Percentiles rank a stretch among this genome's conserved stretches.
phyloP scores from a whole-genome alignment of 768 basidiomycete genomes.

The Hemileccinum impolitum region DNA sequence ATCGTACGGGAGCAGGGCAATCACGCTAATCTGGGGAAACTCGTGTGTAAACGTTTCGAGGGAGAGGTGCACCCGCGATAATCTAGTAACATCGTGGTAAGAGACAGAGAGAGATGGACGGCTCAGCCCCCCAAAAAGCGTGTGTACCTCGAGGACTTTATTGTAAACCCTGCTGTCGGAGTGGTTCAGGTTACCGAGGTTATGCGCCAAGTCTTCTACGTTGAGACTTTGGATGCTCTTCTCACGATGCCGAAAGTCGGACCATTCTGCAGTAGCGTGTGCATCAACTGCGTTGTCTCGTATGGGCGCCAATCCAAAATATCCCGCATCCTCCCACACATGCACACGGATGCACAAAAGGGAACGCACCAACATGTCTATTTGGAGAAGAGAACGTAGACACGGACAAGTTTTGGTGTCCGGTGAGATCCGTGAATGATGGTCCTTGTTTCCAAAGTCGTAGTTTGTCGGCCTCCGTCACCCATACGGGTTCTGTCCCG shows the following conservation, averaged over 20 bases:
- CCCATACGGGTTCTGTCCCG: too few relatives aligned
- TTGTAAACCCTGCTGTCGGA: slow-evolving; percentile 38
- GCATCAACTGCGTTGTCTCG: too few relatives aligned
- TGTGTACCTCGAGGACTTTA: slow-evolving; percentile 12
- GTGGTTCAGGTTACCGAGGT: slow-evolving; percentile 32
- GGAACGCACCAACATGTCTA: neutral
- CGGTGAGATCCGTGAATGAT: too few relatives aligned
- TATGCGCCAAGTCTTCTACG: slow-evolving; percentile 32
- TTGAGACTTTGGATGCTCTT: slow-evolving; percentile 5
- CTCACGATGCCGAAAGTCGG: slow-evolving; percentile 13
- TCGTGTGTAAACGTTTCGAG: slow-evolving; percentile 22
- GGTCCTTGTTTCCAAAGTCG: too few relatives aligned
- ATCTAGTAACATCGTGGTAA: slow-evolving; percentile 6
- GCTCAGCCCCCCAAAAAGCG: too few relatives aligned
- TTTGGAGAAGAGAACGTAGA: too few relatives aligned
- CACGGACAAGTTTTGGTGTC: neutral
- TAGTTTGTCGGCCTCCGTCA: too few relatives aligned
- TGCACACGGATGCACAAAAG: neutral
- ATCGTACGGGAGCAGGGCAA: slow-evolving; percentile 12
- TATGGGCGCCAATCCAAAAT: too few relatives aligned
- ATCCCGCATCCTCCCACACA: neutral
- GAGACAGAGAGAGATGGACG: too few relatives aligned
- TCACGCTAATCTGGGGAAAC: slow-evolving; percentile 19
- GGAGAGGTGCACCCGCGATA: slow-evolving; percentile 11
- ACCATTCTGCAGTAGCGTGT: slow-evolving; percentile 10